phyloP scores from a whole-genome alignment of 2,329 filamentous ascomycete genomes.

The Alternaria sp. region DNA sequence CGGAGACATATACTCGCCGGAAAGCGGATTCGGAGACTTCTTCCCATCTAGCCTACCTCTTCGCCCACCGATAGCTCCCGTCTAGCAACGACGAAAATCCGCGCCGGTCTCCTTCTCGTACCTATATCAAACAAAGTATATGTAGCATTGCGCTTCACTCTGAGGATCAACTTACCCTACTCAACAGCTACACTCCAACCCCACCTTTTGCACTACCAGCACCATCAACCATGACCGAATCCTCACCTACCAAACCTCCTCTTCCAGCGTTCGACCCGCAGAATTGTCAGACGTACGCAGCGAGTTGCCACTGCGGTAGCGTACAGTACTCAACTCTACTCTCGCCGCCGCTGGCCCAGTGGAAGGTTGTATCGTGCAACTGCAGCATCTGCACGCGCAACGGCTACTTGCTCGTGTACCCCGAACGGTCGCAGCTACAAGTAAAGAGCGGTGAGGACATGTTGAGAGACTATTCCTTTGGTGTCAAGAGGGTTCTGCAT shows the following conservation, averaged over 20 bases:
- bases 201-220: conserved; percentile 10
- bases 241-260: neutral
- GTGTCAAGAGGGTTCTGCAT: conserved; percentile 30
- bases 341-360: conserved; percentile 56
- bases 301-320: conserved; percentile 59
- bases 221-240: neutral
- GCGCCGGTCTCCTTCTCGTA: neutral
- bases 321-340: conserved; percentile 58
- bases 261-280: neutral
- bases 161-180: neutral
- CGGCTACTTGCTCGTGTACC: conserved; percentile 58
- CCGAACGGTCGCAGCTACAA: conserved; percentile 26
- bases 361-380: conserved; percentile 57
- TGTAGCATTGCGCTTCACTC: conserved; percentile 5
- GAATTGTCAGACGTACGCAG: conserved; percentile 36
- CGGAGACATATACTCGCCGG: conserved; percentile 1
- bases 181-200: neutral
- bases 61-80: neutral
- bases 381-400: conserved; percentile 60
- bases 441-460: conserved; percentile 34
- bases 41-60: neutral
- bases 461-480: conserved; percentile 34
- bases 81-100: neutral
- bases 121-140: conserved; percentile 15
- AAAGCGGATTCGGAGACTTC: conserved; percentile 5